Evolutionary conservation across 2,329 filamentous ascomycete species (phyloP), one percentile per base, ranked within the genome.

Genomic region (Cladosporium sp.): DNA sequence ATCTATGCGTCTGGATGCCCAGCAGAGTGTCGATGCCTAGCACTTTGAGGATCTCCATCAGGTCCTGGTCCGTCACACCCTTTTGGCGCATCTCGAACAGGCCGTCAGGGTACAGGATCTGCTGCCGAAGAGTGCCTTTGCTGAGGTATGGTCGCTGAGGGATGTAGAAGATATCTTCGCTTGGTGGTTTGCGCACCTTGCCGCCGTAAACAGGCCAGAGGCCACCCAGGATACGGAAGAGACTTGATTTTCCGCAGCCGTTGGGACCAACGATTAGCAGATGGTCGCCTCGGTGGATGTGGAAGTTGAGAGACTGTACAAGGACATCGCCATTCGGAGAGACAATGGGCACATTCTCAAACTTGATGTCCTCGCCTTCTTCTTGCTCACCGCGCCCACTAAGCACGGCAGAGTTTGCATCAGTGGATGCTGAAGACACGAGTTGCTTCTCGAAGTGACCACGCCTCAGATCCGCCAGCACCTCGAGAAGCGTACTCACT

Each of bases 181-280:
- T 94, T 1, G 89, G 87, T 1, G 94, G 94, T 73, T 97, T 97
- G 68, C 90, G 83, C 19, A 99, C 94, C 1, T 85, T 91, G 54
- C 94, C 94, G 64, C 94, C 93, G 74, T 99, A 99, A 12, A 97
- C 94, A 15, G 94, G 94, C 94, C 94, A 99, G 2, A 99, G 81
- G 0, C 94, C 94, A 61, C 94, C 94, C 1, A 99, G 84, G 66
- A 99, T 99, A 38, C 94, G 87, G 83, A 99, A 99, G 3, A 99
- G 82, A 15, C 89, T 95, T 0, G 91, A 96, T 75, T 99, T 99
- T 42, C 94, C 94, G 73, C 94, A 99, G 38, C 94, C 94, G 72
- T 99, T 99, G 20, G 94, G 94, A 1, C 94, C 94, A 42, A 97
- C 90, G 42, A 99, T 94, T 38, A 99, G 84, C 6, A 99, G 83